These are phyloP conservation scores for Diutina pseudorugosa DNA, from an alignment of 1,139 yeast species.

Conservation along the genomic window DNA sequence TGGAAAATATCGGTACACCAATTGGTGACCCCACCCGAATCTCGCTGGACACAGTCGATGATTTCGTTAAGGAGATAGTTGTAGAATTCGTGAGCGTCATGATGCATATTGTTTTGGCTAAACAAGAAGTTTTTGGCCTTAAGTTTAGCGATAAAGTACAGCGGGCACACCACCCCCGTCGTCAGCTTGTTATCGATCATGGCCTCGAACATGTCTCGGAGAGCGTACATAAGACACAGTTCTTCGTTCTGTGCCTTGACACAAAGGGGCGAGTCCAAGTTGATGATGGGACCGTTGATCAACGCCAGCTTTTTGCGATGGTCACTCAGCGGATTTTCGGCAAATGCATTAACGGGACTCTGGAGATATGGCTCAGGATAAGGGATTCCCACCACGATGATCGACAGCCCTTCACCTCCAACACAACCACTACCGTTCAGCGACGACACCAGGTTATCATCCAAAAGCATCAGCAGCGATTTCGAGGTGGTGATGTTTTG, in stretches of 20 bases:
- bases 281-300: constrained; percentile 71
- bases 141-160: constrained; percentile 56
- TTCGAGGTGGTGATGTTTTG: background rate
- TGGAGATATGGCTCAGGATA: constrained; percentile 25
- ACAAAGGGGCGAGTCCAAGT: constrained; percentile 55
- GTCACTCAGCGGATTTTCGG: constrained; percentile 51
- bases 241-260: constrained; percentile 30
- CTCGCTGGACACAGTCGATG: constrained; percentile 53
- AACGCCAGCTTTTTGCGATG: constrained; percentile 73
- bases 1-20: constrained; percentile 71
- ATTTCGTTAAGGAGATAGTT: constrained; percentile 76
- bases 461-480: background rate
- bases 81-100: constrained; percentile 94
- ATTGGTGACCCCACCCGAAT: constrained; percentile 19
- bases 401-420: constrained; percentile 6
- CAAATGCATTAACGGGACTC: constrained; percentile 29
- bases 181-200: constrained; percentile 61
- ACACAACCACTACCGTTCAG: background rate
- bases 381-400: constrained; percentile 32
- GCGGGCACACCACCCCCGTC: constrained; percentile 81
- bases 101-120: constrained; percentile 82
- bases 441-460: background rate
- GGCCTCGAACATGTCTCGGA: constrained; percentile 78
- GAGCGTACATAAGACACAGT: constrained; percentile 47
- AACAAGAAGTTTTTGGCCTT: constrained; percentile 78